Percentiles rank a stretch among this genome's conserved stretches.
phyloP scores from a whole-genome alignment of 2,329 filamentous ascomycete species.

The Colletotrichum neosansevieriae region DNA sequence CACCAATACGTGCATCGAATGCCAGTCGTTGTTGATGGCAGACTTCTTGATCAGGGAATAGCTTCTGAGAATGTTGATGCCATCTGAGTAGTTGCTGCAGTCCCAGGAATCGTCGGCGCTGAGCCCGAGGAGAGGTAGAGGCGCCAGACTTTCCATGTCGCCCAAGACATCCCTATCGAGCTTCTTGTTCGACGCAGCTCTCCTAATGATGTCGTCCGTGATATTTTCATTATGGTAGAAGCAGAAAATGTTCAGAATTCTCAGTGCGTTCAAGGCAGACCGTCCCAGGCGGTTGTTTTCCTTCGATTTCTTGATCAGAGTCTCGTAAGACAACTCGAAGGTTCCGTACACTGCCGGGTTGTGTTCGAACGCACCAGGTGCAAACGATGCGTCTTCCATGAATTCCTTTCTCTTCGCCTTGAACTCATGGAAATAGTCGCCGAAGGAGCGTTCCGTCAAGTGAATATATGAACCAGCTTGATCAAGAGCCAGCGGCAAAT shows the following conservation, averaged over 20 bases:
- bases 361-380: slow-evolving; percentile 24
- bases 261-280: slow-evolving; percentile 42
- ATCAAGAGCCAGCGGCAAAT: slow-evolving; percentile 47
- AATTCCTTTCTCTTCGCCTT: slow-evolving; percentile 29
- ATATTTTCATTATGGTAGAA: slow-evolving; percentile 48
- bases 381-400: slow-evolving; percentile 25
- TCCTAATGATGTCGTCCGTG: slow-evolving; percentile 30
- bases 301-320: slow-evolving; percentile 22
- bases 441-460: slow-evolving; percentile 27
- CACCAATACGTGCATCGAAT: slow-evolving; percentile 45
- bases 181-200: too few species aligned
- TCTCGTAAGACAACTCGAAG: slow-evolving; percentile 45
- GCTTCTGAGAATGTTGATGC: slow-evolving; percentile 27
- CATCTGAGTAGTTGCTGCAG: neutral
- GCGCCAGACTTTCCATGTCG: too few species aligned
- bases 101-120: too few species aligned
- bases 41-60: slow-evolving; percentile 43
- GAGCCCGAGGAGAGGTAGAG: too few species aligned
- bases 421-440: slow-evolving; percentile 40
- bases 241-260: slow-evolving; percentile 44
- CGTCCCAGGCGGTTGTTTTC: neutral
- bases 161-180: too few species aligned
- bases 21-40: neutral
- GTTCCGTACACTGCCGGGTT: slow-evolving; percentile 43
- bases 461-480: slow-evolving; percentile 43